Conservation (phyloP, 2,329 filamentous ascomycete genomes). For the Sarocladiaceae sp. region DNA sequence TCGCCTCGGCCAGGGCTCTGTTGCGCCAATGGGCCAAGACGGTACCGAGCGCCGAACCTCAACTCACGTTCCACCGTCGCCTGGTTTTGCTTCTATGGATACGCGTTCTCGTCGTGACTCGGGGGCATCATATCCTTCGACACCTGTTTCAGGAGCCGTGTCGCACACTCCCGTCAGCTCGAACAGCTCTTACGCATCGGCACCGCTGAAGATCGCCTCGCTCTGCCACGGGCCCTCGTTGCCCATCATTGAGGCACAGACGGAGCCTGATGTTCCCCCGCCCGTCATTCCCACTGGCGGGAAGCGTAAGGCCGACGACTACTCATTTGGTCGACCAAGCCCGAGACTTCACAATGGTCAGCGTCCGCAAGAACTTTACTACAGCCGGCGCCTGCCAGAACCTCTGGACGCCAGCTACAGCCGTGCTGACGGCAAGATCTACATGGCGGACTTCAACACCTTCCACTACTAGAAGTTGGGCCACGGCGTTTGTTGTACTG, state of each 20-base stretch:
- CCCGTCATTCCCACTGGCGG: conserved; percentile 22
- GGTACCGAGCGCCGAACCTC: conserved; percentile 32
- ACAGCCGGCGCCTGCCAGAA: not conserved
- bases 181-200: conserved; percentile 17
- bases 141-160: conserved; percentile 22
- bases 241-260: conserved; percentile 27
- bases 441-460: conserved; percentile 1
- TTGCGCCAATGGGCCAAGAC: conserved; percentile 24
- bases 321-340: conserved; percentile 27
- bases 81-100: conserved; percentile 8
- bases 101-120: conserved; percentile 24
- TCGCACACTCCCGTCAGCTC: conserved; percentile 26
- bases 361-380: conserved; percentile 28
- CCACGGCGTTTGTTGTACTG: not conserved
- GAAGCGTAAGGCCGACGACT: conserved; percentile 31
- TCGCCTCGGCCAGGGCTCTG: conserved; percentile 19
- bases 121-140: conserved; percentile 20
- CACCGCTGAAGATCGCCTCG: conserved; percentile 21
- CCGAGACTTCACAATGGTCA: conserved; percentile 30
- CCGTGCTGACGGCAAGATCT: conserved; percentile 6
- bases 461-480: not conserved
- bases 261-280: conserved; percentile 20
- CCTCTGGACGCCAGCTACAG: not conserved
- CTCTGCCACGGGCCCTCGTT: conserved; percentile 22
- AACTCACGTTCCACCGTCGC: conserved; percentile 2